Base-by-base conservation (phyloP, 768 basidiomycete species). In the Tricholoma furcatifolium region DNA sequence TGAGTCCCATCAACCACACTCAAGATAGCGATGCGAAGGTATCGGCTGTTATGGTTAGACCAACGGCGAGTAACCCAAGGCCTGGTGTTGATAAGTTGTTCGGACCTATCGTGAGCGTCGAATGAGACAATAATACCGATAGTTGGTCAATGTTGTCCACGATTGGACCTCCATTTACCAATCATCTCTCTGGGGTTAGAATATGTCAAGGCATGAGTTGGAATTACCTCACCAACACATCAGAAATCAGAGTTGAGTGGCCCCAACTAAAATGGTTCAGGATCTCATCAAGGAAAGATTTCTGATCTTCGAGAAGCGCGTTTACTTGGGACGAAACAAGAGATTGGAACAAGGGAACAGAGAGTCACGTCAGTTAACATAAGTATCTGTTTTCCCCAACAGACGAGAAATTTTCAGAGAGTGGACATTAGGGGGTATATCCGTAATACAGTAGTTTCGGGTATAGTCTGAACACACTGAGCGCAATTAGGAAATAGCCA, bases 401-500 rank as follows among this genome's bases (percentile, higher is more conserved):
- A 20, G 45, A 39, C 54, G 56, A n/a, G 51, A 65, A 60, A 40
- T 64, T 64, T 58, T 64, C 62, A 54, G 45, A 47, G 44, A 24
- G 30, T 52, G 55, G 47, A 17, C 44, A 54, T 58, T 54, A 52
- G 44, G 57, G 64, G 65, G 63, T 65, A 65, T 63, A 59, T 54
- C 57, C 61, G 38, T 56, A 51, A 50, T 60, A 63, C 48, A 60
- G 41, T 60, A 59, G 52, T 50, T 54, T 53, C 40, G 54, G 52
- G 56, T 60, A 59, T 60, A 58, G 18, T 45, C 43, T 48, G 47
- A 51, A 56, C 47, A 56, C 47, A 50, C 56, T 54, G 41, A 31
- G 38, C 31, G 45, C 38, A 48, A 62, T 73, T 62, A 74, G 43
- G 74, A 68, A 59, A 77, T 69, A 52, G 76, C 77, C 52, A 79